These are phyloP conservation scores for Insectozyma bohioensis DNA, from an alignment of 1,139 yeast genomes.

Conservation along the genomic window DNA sequence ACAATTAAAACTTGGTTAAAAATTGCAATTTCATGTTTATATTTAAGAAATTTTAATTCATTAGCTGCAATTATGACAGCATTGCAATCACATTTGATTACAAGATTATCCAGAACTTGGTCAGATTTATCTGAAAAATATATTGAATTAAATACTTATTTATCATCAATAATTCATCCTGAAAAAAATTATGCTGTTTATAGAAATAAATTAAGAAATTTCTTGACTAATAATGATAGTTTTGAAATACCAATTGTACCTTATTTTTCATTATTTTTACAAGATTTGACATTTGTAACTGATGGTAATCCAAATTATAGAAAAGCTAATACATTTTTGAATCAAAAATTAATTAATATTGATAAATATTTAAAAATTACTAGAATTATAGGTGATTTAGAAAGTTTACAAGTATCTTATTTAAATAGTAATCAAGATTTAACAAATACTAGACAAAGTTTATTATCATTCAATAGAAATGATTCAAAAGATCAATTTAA, in stretches of 20 bases:
- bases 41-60: constrained; percentile 80
- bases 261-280: constrained; percentile 77
- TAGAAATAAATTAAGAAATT: constrained; percentile 63
- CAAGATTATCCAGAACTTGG: constrained; percentile 72
- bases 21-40: constrained; percentile 77
- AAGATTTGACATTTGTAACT: constrained; percentile 82
- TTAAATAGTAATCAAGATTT: neutral
- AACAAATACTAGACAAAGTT: constrained; percentile 15
- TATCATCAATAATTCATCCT: constrained; percentile 76
- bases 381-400: constrained; percentile 73
- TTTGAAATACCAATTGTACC: constrained; percentile 77
- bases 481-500: constrained; percentile 6
- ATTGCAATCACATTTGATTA: constrained; percentile 76
- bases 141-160: constrained; percentile 59
- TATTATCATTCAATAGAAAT: constrained; percentile 16
- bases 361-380: constrained; percentile 80
- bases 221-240: constrained; percentile 47
- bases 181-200: constrained; percentile 79
- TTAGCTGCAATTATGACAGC: constrained; percentile 87
- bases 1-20: constrained; percentile 80
- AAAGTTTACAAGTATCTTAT: constrained; percentile 71
- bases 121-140: constrained; percentile 63
- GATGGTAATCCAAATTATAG: constrained; percentile 82
- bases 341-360: constrained; percentile 68
- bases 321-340: constrained; percentile 57